Conservation (phyloP, 805 yeast genomes). For the Yarrowia osloensis region DNA sequence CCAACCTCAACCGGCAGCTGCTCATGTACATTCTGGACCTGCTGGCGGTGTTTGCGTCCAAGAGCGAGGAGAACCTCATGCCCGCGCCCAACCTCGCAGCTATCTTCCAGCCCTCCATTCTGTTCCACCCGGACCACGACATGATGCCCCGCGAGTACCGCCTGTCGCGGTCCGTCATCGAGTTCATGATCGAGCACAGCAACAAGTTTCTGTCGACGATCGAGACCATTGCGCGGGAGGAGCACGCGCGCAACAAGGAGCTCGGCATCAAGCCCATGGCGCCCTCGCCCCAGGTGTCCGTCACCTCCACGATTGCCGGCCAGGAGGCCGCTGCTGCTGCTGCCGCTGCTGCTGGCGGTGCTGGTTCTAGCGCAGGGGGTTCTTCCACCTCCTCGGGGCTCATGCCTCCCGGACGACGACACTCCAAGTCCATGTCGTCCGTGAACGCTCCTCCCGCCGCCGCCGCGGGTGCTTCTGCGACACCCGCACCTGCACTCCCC, state of each 20-base stretch:
- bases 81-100: slow-evolving; percentile 92
- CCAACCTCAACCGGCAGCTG: slow-evolving; percentile 76
- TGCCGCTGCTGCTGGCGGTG: not conserved
- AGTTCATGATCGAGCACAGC: slow-evolving; percentile 84
- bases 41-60: slow-evolving; percentile 78
- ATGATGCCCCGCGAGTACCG: slow-evolving; percentile 91
- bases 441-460: slow-evolving; percentile 10
- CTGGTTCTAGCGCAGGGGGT: not conserved
- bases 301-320: not conserved
- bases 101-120: slow-evolving; percentile 93
- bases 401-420: slow-evolving; percentile 28
- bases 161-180: slow-evolving; percentile 79
- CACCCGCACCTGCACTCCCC: not conserved
- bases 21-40: slow-evolving; percentile 84
- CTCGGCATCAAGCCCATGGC: slow-evolving; percentile 20
- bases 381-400: not conserved
- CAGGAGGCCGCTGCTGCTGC: not conserved
- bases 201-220: slow-evolving; percentile 66
- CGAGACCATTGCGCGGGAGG: slow-evolving; percentile 41
- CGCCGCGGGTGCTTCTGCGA: not conserved
- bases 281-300: slow-evolving; percentile 17
- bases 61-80: slow-evolving; percentile 81
- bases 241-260: slow-evolving; percentile 36
- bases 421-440: slow-evolving; percentile 22
- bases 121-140: slow-evolving; percentile 91